Conservation (phyloP, 140 eudicot genomes). For the Bidens hawaiensis region DNA sequence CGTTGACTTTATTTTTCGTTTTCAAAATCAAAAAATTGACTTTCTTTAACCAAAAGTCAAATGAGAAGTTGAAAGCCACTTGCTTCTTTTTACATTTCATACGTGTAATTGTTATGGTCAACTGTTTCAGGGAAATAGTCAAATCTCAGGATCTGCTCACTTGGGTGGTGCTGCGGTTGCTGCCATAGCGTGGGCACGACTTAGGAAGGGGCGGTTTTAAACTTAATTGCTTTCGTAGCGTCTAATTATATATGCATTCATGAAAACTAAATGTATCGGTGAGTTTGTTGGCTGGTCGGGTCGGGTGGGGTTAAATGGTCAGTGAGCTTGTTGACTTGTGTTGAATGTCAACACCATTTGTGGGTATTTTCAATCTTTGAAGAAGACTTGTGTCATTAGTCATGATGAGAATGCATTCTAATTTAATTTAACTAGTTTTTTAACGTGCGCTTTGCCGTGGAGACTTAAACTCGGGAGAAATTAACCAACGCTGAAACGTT, state of each 20-base stretch:
- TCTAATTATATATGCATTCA: not conserved
- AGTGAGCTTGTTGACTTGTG: not conserved
- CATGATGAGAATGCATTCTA: not conserved
- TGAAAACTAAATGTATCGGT: not conserved
- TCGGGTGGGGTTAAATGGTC: not conserved
- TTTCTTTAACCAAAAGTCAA: not conserved
- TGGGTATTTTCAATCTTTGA: not conserved
- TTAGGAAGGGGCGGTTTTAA: slow-evolving; percentile 38
- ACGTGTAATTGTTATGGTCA: not conserved
- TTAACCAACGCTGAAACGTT: too few species aligned
- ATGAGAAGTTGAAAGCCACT: not conserved
- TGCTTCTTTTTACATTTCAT: not conserved
- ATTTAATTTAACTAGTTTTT: too few species aligned
- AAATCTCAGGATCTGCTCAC: slow-evolving; percentile 77
- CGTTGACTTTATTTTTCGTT: not conserved
- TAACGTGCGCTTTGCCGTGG: too few species aligned
- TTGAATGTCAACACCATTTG: not conserved
- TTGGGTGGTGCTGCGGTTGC: slow-evolving; percentile 90
- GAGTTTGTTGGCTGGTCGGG: not conserved
- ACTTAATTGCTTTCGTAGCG: not conserved
- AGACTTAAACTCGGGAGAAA: too few species aligned
- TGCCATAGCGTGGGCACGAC: slow-evolving; percentile 58
- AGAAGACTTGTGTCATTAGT: not conserved
- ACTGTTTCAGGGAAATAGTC: slow-evolving; percentile 61
- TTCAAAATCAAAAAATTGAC: not conserved